Evolutionary conservation across 1,284 basidiomycete genomes (phyloP), one percentile per base, ranked within the genome.

Genomic region (Ganoderma multipileum): DNA sequence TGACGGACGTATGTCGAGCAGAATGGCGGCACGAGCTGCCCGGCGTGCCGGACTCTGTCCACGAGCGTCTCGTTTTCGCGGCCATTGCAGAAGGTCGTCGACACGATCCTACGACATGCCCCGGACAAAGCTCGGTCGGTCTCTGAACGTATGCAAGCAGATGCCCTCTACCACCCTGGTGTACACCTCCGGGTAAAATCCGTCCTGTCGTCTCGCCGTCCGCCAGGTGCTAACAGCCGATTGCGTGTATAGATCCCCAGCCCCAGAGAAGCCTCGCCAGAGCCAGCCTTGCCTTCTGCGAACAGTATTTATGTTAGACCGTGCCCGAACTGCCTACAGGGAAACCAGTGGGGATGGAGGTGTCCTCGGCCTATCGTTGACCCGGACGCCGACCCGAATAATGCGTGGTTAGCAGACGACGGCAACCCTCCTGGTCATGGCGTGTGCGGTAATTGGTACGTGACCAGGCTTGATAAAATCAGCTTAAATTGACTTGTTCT

Each of bases 21-120:
- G 92, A 94, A 94, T 74, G 91, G 92, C 38, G 92, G 92, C 57
- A 90, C 91, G 18, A 91, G 88, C 74, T 94, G 92, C 76, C 92
- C 92, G 30, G 89, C 90, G 14, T 94, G 92, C 76, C 87, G 93
- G 64, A 85, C 87, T 26, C 72, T 83, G 28, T 90, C 92, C n/a
- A 88, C 84, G 18, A 82, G 84, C 33, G 91, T 92, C 39, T 84
- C 85, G 2, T 90, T 90, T 23, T 93, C 90, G 66, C 87, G 92
- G 41, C 84, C 88, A 3, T 79, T 94, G 18, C 91, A 94, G 77
- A 81, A 86, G 41, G 85, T 93, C 73, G 80, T 93, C 65, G 92
- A 94, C 74, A 79, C 89, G 7, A 80, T 94, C 23, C 80, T 93
- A 38, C 89, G 89, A 20, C 81, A 83, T 50, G 89, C 88, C 20